Evolutionary conservation across 164 flowering plant species (phyloP).

Genomic region (Berberis thunbergii): DNA sequence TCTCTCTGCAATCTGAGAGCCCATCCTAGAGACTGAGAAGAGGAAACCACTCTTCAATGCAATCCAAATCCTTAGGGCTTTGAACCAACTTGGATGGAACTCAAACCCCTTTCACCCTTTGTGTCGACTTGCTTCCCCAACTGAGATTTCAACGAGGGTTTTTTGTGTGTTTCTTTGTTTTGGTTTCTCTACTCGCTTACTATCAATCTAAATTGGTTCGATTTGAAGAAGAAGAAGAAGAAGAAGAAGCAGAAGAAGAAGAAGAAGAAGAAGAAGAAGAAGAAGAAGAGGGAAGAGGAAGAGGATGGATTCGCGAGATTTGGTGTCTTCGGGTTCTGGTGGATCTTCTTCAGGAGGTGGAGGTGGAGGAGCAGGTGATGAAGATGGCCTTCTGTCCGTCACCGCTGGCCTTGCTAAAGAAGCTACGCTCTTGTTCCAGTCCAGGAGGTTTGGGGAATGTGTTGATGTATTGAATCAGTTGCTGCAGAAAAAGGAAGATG

Average conservation of each 20-base stretch:
- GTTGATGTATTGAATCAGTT: constrained; percentile 54
- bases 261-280: too few species aligned
- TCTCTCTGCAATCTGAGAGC: too few species aligned
- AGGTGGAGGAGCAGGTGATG: constrained; percentile 32
- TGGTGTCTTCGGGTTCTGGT: constrained; percentile 14
- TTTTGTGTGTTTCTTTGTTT: too few species aligned
- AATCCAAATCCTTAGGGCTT: too few species aligned
- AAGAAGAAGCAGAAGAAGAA: too few species aligned
- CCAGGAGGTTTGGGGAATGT: constrained; percentile 59
- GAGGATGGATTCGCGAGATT: constrained; percentile 64
- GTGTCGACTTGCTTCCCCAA: too few species aligned
- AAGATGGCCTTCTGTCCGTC: constrained; percentile 38
- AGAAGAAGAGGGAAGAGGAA: too few species aligned
- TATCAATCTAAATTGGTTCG: constrained; percentile 2
- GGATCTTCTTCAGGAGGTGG: constrained; percentile 12
- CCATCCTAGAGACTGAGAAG: too few species aligned
- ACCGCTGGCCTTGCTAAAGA: constrained; percentile 60
- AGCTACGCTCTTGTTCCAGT: constrained; percentile 57
- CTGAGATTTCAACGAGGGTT: too few species aligned
- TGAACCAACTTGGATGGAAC: too few species aligned
- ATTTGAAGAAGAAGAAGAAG: constrained; percentile 11
- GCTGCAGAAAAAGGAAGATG: constrained; percentile 48
- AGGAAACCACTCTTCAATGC: too few species aligned
- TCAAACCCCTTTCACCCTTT: too few species aligned
- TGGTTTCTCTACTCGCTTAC: neutral